These are phyloP conservation scores for Ochetophila trinervis DNA, from an alignment of 306 rosid genomes.

Conservation along the genomic window DNA sequence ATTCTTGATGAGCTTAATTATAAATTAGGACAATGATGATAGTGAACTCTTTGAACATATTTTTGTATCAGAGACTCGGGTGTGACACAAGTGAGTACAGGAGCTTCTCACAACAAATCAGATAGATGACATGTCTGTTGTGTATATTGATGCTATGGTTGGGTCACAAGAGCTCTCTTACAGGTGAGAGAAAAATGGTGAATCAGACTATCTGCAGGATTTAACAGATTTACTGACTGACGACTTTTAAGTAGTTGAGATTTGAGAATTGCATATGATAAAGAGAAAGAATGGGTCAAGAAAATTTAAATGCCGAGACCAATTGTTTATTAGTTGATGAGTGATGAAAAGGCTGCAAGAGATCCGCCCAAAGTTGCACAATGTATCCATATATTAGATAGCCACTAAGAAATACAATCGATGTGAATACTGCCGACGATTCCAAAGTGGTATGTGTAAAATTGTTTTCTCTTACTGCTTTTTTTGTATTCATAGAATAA, in stretches of 20 bases:
- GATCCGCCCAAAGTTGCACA: conserved; percentile 7
- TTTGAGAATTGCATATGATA: not conserved
- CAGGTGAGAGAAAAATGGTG: conserved; percentile 1
- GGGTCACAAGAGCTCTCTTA: conserved; percentile 3
- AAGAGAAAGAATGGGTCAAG: conserved; percentile 3
- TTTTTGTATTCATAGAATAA: too few species aligned
- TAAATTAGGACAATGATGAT: too few species aligned
- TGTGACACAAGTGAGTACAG: not conserved
- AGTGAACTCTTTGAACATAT: too few species aligned
- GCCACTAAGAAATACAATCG: not conserved
- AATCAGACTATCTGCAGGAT: not conserved
- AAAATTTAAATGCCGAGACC: conserved; percentile 4
- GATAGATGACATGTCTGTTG: too few species aligned
- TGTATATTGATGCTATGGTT: too few species aligned
- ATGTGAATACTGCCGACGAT: too few species aligned
- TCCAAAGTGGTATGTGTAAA: too few species aligned
- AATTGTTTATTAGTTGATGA: not conserved
- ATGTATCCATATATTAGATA: conserved; percentile 3
- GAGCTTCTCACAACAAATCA: not conserved
- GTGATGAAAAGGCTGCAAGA: not conserved
- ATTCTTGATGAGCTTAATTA: too few species aligned
- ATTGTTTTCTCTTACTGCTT: too few species aligned
- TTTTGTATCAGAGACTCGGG: not conserved
- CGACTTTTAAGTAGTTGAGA: not conserved
- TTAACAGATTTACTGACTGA: not conserved